Evolutionary conservation across 495 filamentous ascomycete genomes (phyloP), one percentile per base, ranked within the genome.

Genomic region (Hypoxylon lienhwacheense): DNA sequence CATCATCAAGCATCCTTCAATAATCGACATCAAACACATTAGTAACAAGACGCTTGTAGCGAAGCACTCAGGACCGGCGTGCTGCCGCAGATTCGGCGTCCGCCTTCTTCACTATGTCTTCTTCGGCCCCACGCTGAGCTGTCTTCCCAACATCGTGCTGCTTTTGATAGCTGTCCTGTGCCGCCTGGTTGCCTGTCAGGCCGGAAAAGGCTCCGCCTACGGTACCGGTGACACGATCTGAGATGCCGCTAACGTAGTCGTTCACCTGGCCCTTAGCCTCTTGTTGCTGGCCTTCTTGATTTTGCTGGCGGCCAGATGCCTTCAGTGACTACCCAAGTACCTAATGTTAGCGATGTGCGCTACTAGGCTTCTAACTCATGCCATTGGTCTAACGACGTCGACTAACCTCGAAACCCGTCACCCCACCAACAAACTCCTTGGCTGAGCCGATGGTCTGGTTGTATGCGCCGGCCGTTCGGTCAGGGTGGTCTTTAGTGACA

Each of bases 91-190:
- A 36, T 45, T 69, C 67, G 4, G 72, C 73, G 53, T 77, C 73
- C 1, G 72, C 73, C 73, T 86, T 79, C 81, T 89, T 91, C 60
- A 83, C 69, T 47, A 96, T 81, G 67, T 96, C 91, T 17, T 74
- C 71, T 81, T 96, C 91, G 7, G 85, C 91, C 44, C 91, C 86
- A 8, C 91, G 78, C 77, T 95, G 86, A 65, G 80, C 75, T 17
- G 87, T 90, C 82, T 96, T 97, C 25, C 91, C 92, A 59, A 79
- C 70, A 65, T 95, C 91, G 61, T 95, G 92, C 66, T 85, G 76
- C 35, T 80, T 64, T 69, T 84, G 75, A 39, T 78, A 82, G 58
- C 81, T 74, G 7, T 65, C 51, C 75, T 95, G 76, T 33, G 79
- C 79, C 22, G 73, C 72, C 4, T 73, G 66, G 66, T 97, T 85